Evolutionary conservation across 2,329 filamentous ascomycete genomes (phyloP).

Genomic region (Microsporum ferrugineum): DNA sequence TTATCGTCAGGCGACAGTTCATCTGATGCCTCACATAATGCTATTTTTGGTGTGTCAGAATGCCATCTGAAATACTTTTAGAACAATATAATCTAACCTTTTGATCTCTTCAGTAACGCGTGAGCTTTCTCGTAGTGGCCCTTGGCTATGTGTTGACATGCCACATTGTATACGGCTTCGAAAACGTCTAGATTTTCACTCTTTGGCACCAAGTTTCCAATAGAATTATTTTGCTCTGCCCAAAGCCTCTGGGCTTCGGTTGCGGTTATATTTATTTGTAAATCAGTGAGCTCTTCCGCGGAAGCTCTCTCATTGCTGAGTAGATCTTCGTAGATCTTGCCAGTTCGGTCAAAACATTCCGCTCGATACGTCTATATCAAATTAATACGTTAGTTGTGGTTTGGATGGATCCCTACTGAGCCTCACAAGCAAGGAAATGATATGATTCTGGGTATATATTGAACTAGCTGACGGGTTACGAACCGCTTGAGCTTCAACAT

Average conservation of each 20-base stretch:
- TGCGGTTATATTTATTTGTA: conserved; percentile 51
- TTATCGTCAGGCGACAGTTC: conserved; percentile 51
- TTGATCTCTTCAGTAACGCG: conserved; percentile 48
- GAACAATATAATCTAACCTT: conserved; percentile 29
- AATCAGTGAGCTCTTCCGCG: conserved; percentile 45
- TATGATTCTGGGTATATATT: background rate
- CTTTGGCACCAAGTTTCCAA: conserved; percentile 35
- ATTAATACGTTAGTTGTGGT: background rate
- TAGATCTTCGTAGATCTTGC: conserved; percentile 44
- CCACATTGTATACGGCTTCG: conserved; percentile 55
- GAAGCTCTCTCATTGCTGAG: conserved; percentile 29
- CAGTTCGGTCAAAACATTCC: conserved; percentile 47
- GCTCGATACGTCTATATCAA: conserved; percentile 40
- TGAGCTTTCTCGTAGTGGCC: conserved; percentile 48
- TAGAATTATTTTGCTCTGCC: conserved; percentile 36
- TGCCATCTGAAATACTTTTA: too few species aligned
- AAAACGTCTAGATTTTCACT: conserved; percentile 53
- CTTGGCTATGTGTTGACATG: conserved; percentile 51
- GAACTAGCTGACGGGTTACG: conserved; percentile 15
- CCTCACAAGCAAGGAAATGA: background rate
- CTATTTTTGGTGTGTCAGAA: conserved; percentile 20
- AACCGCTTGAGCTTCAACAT: conserved; percentile 53
- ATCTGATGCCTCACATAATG: conserved; percentile 48
- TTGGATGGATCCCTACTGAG: background rate
- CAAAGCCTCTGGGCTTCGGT: conserved; percentile 53